Evolutionary conservation across 192 early-diverging fungal species (phyloP).

Genomic region (Dimargaris cristalligena): DNA sequence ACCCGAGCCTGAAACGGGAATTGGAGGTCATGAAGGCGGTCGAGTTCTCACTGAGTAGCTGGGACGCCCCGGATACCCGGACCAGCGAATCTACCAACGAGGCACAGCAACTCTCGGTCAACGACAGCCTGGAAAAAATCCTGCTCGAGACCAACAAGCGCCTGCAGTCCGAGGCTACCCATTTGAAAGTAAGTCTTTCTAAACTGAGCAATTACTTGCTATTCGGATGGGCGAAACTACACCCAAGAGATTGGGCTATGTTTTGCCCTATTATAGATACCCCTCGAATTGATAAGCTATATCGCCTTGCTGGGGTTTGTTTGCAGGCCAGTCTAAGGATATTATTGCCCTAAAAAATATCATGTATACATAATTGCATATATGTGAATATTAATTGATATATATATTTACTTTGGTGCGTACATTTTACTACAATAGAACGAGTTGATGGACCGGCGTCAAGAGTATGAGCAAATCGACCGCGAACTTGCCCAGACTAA

Average conservation of each 20-base stretch:
- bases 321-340: too few species aligned
- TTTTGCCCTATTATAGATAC: too few species aligned
- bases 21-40: slow-evolving; percentile 53
- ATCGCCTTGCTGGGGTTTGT: too few species aligned
- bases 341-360: background rate
- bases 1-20: slow-evolving; percentile 74
- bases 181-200: too few species aligned
- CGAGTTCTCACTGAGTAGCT: slow-evolving; percentile 41
- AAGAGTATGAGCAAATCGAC: slow-evolving; percentile 18
- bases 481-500: slow-evolving; percentile 20
- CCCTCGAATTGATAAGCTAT: too few species aligned
- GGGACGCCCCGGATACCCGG: slow-evolving; percentile 28
- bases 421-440: too few species aligned
- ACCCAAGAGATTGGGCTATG: too few species aligned
- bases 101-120: slow-evolving; percentile 20
- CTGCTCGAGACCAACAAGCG: slow-evolving; percentile 71
- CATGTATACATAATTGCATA: too few species aligned
- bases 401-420: too few species aligned
- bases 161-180: slow-evolving; percentile 49
- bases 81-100: slow-evolving; percentile 24
- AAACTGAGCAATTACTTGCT: too few species aligned
- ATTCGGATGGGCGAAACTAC: too few species aligned
- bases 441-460: background rate
- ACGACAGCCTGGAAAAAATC: slow-evolving; percentile 53
- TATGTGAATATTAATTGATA: too few species aligned